Percentiles rank a stretch among this genome's conserved stretches.
phyloP scores from a whole-genome alignment of 2,329 filamentous ascomycete genomes.

The Talaromyces sp. region DNA sequence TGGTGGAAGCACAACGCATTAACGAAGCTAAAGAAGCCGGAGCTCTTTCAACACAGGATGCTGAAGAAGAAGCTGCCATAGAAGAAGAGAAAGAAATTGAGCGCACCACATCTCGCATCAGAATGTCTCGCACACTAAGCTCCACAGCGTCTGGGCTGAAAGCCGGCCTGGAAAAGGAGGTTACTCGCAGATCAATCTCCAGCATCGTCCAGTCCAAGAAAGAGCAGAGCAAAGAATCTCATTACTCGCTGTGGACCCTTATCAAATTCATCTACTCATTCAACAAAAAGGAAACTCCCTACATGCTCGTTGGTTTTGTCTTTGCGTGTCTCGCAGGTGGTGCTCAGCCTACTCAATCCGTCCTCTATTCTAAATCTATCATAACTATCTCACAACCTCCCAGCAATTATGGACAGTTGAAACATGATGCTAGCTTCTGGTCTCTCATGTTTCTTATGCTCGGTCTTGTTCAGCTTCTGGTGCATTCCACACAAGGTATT shows the following conservation, averaged over 20 bases:
- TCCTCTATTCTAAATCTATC: slow-evolving; percentile 90
- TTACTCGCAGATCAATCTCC: slow-evolving; percentile 58
- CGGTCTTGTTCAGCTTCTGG: slow-evolving; percentile 67
- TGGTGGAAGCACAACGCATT: slow-evolving; percentile 87
- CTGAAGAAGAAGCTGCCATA: slow-evolving; percentile 28
- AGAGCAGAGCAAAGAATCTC: slow-evolving; percentile 48
- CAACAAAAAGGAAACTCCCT: slow-evolving; percentile 67
- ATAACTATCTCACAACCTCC: slow-evolving; percentile 61
- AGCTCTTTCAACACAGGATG: slow-evolving; percentile 27
- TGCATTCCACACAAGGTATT: slow-evolving; percentile 66
- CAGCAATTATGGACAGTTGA: slow-evolving; percentile 55
- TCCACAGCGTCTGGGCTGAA: slow-evolving; percentile 20
- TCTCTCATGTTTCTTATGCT: slow-evolving; percentile 84
- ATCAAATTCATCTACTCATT: slow-evolving; percentile 77
- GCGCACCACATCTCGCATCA: slow-evolving; percentile 29
- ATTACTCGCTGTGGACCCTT: slow-evolving; percentile 68
- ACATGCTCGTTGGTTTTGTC: slow-evolving; percentile 70
- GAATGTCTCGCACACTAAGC: slow-evolving; percentile 28
- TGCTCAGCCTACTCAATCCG: slow-evolving; percentile 70
- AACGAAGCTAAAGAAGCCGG: slow-evolving; percentile 50
- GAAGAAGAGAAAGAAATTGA: slow-evolving; percentile 33
- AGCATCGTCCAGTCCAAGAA: slow-evolving; percentile 65
- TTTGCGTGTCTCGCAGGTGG: slow-evolving; percentile 75
- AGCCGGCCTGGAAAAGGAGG: slow-evolving; percentile 37
- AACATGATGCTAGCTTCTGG: slow-evolving; percentile 78